Base-by-base conservation (phyloP, 768 basidiomycete genomes). In the Tremella yokohamensis region DNA sequence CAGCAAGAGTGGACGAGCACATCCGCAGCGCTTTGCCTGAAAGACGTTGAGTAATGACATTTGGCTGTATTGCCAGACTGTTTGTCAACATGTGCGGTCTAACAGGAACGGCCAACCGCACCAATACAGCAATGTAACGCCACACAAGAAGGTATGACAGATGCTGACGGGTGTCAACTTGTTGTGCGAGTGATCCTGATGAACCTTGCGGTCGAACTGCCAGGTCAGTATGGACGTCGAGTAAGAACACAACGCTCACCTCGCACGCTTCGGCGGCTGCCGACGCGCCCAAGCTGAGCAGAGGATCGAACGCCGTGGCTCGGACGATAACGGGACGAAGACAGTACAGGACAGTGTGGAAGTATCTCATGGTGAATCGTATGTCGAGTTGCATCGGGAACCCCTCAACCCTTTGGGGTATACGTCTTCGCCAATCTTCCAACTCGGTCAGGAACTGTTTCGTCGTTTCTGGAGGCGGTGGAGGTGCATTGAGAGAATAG, bases 201-300 rank as follows among this genome's bases (percentile, higher is more conserved):
- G 55, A 18, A 61, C 60, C 15, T 56, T 61, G 15, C 60, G 38
- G 8, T 50, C 60, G 18, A 61, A 44, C 56, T 40, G 40, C 15
- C 4, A 13, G 18, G 16, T 24, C 50, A 42, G 16, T 22, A 13
- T 37, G n/a, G 51, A 6, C 25, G 16, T 24, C 38, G n/a, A 48
- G 16, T 13, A 16, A 22, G 4, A 16, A 16, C 42, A 16, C 15
- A 16, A 8, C 3, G 25, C 60, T 39, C 25, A 61, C 60, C 56
- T 61, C 60, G 40, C 60, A 61, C 13, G 54, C 55, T 26, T 61
- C 60, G 15, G 60, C 60, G 9, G 60, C 60, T 9, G 60, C 60
- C 19, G 49, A 56, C 9, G 60, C 60, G 29, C 60, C 56, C 7
- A 61, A 40, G 22, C 39, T 52, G 40, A 61, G 40, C 3, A 51